A percentile compares a stretch with the other conserved stretches of the same genome.
These are phyloP conservation scores for Leishmania braziliensis DNA, from an alignment of 208 protist species.

Conservation along the genomic window DNA sequence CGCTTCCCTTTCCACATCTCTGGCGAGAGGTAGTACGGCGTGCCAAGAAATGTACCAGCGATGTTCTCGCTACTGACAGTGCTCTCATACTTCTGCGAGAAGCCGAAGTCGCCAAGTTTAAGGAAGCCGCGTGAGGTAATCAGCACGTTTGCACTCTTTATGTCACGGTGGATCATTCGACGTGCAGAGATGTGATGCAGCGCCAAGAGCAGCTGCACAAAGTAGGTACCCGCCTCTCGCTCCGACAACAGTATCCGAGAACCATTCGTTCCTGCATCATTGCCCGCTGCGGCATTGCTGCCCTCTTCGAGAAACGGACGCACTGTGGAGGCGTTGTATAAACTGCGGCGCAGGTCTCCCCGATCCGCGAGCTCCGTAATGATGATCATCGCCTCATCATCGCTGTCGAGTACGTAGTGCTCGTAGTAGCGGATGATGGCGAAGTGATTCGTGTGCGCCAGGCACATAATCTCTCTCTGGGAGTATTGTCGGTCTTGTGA, in stretches of 20 bases:
- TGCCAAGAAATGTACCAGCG: constrained; percentile 89
- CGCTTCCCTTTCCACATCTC: constrained; percentile 88
- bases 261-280: neutral
- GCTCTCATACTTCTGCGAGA: constrained; percentile 87
- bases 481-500: constrained; percentile 68
- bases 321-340: constrained; percentile 33
- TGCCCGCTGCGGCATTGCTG: neutral
- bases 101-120: constrained; percentile 94
- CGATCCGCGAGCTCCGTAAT: constrained; percentile 90
- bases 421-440: constrained; percentile 85
- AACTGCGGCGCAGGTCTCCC: constrained; percentile 82
- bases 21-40: constrained; percentile 91
- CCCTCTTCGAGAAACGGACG: constrained; percentile 12
- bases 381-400: constrained; percentile 79
- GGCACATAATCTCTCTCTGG: constrained; percentile 88
- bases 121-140: constrained; percentile 83
- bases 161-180: constrained; percentile 93
- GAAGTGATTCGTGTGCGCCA: constrained; percentile 84
- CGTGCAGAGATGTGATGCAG: constrained; percentile 86
- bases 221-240: constrained; percentile 73
- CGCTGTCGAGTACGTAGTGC: constrained; percentile 78
- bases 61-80: constrained; percentile 84
- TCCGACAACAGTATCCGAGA: constrained; percentile 53
- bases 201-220: constrained; percentile 83
- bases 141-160: constrained; percentile 92